These are phyloP conservation scores for Cutaneotrichosporon mucoides DNA, from an alignment of 1,284 basidiomycete species.

Conservation along the genomic window DNA sequence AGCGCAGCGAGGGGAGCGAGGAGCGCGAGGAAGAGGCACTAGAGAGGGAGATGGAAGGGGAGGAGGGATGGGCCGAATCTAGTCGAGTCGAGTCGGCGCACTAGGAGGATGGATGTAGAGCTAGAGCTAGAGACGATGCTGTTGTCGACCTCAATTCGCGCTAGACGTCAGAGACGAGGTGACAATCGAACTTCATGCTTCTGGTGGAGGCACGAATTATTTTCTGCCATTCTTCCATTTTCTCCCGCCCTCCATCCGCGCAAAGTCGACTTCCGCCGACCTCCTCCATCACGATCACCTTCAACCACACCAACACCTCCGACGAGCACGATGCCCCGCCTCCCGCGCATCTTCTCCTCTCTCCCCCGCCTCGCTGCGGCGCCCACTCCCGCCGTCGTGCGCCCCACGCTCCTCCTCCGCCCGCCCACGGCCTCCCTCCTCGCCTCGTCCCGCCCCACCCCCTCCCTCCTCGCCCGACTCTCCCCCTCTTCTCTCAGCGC, in stretches of 20 bases:
- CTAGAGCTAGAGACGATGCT: too few relatives aligned
- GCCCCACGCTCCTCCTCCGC: slow-evolving; percentile 8
- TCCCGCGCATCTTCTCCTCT: slow-evolving; percentile 7
- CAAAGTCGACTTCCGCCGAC: background rate
- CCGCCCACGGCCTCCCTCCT: slow-evolving; percentile 5
- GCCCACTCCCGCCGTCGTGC: background rate
- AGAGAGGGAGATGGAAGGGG: too few relatives aligned
- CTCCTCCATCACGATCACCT: too few relatives aligned
- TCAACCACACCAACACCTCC: background rate
- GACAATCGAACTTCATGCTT: too few relatives aligned
- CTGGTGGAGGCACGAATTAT: background rate
- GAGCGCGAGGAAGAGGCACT: too few relatives aligned
- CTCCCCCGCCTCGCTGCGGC: slow-evolving; percentile 1
- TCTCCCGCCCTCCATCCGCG: slow-evolving; percentile 11
- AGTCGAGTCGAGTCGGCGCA: too few relatives aligned
- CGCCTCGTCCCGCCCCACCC: slow-evolving; percentile 1
- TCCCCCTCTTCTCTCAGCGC: slow-evolving; percentile 3
- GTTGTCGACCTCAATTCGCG: too few relatives aligned
- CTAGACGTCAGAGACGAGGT: too few relatives aligned
- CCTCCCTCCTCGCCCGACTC: slow-evolving; percentile 14
- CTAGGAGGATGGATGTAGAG: too few relatives aligned
- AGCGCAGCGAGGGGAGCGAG: too few relatives aligned
- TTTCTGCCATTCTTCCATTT: slow-evolving; percentile 10
- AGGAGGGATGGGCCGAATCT: too few relatives aligned
- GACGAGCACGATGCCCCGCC: slow-evolving; percentile 12